Conservation (phyloP, 345 rosid genomes). For the Eucalyptus lansdowneana region DNA sequence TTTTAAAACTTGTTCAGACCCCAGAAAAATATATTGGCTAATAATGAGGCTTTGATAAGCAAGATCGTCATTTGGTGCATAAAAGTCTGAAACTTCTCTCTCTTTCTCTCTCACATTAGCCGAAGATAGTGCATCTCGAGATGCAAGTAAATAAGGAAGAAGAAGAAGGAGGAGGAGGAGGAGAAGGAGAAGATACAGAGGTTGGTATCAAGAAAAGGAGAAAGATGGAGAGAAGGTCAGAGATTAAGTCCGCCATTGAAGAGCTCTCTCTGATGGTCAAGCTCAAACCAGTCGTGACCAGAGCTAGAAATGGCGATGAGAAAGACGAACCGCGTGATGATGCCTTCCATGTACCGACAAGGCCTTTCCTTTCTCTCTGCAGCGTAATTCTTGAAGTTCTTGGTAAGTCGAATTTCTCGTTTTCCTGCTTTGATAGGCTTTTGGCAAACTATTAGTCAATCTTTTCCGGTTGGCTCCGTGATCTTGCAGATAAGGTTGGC, state of each 20-base stretch:
- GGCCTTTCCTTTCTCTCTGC: constrained; percentile 59
- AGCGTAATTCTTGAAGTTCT: constrained; percentile 72
- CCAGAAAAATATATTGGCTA: neutral
- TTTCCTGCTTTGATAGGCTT: neutral
- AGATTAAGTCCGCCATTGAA: constrained; percentile 66
- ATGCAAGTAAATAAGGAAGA: neutral
- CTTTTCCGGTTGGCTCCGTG: neutral
- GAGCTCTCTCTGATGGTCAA: constrained; percentile 45
- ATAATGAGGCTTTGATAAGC: neutral
- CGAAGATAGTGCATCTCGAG: neutral
- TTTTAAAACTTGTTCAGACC: neutral
- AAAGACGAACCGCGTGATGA: constrained; percentile 7
- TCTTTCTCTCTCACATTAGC: neutral
- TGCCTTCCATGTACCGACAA: constrained; percentile 35
- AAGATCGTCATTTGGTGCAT: neutral
- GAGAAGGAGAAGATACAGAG: neutral
- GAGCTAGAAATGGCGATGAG: neutral
- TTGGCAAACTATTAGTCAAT: neutral
- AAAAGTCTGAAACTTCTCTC: neutral
- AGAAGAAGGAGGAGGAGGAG: neutral
- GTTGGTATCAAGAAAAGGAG: constrained; percentile 61
- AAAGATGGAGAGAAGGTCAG: constrained; percentile 48
- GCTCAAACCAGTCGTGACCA: constrained; percentile 14
- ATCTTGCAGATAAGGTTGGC: constrained; percentile 83
- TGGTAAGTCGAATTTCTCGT: constrained; percentile 28